Evolutionary conservation across 1,284 basidiomycete genomes (phyloP).

Genomic region (Peniophora sp.): DNA sequence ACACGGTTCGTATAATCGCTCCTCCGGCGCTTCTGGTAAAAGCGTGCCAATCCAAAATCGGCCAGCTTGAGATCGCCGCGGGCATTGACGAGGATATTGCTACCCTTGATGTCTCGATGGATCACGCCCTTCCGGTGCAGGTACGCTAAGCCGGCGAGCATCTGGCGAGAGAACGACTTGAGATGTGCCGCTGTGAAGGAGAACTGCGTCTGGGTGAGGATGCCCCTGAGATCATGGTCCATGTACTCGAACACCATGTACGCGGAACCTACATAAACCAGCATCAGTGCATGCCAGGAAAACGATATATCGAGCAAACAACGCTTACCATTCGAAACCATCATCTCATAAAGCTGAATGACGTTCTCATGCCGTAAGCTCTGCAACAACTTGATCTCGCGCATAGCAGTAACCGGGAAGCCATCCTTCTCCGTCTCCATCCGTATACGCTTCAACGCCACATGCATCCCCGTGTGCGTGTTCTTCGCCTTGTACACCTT

Average conservation of each 20-base stretch:
- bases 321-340: conserved; percentile 88
- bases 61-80: conserved; percentile 91
- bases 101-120: conserved; percentile 98
- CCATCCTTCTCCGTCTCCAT: conserved; percentile 98
- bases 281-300: conserved; percentile 5
- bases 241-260: conserved; percentile 99
- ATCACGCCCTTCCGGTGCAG: conserved; percentile 94
- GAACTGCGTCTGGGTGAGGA: conserved; percentile 88
- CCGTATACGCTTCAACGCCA: conserved; percentile 94
- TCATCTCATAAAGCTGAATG: conserved; percentile 91
- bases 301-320: conserved; percentile 7
- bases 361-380: conserved; percentile 87
- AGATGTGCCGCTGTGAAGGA: conserved; percentile 80
- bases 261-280: conserved; percentile 64
- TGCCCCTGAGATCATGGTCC: conserved; percentile 97
- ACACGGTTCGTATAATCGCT: conserved; percentile 98
- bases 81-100: conserved; percentile 95
- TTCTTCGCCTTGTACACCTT: conserved; percentile 98
- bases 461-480: conserved; percentile 63
- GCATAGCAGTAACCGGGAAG: conserved; percentile 98
- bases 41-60: conserved; percentile 97
- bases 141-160: conserved; percentile 90
- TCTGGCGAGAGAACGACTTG: conserved; percentile 92
- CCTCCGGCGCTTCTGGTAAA: conserved; percentile 85
- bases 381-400: conserved; percentile 97